Evolutionary conservation across 2,329 filamentous ascomycete species (phyloP).

Genomic region (Pseudopyricularia cyperi): DNA sequence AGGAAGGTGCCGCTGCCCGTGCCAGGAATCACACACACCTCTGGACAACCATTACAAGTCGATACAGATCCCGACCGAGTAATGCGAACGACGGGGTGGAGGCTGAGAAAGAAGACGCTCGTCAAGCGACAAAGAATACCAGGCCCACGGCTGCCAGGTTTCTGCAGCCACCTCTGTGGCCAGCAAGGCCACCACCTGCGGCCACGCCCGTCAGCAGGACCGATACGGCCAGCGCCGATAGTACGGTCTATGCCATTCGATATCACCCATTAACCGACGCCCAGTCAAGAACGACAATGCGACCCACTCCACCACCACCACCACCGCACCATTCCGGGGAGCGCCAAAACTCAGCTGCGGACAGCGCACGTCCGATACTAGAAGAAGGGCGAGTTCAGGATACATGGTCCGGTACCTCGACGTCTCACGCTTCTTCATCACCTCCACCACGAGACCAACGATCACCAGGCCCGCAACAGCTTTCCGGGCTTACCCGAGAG

Average conservation of each 20-base stretch:
- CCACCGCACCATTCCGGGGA: slow-evolving; percentile 6
- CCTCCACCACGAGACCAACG: background rate
- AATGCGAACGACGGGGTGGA: slow-evolving; percentile 6
- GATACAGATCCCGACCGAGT: slow-evolving; percentile 18
- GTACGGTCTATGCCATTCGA: slow-evolving; percentile 49
- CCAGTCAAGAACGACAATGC: slow-evolving; percentile 31
- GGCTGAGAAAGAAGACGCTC: background rate
- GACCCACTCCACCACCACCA: slow-evolving; percentile 9
- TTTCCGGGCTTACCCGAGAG: background rate
- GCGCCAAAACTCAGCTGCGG: background rate
- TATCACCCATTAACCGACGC: slow-evolving; percentile 46
- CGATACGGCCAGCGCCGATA: slow-evolving; percentile 50
- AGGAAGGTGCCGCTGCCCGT: background rate
- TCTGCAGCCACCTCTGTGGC: slow-evolving; percentile 38
- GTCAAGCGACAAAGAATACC: slow-evolving; percentile 8
- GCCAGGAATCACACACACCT: background rate
- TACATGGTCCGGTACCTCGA: background rate
- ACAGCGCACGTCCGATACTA: background rate
- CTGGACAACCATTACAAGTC: slow-evolving; percentile 22
- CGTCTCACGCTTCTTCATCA: background rate
- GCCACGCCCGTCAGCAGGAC: slow-evolving; percentile 47
- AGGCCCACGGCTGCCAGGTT: slow-evolving; percentile 15
- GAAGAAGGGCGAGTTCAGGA: background rate
- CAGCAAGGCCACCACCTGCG: slow-evolving; percentile 39
- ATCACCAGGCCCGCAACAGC: background rate